Evolutionary conservation across 2,329 filamentous ascomycete species (phyloP).

Genomic region (Stachybotrys chlorohalonatus): DNA sequence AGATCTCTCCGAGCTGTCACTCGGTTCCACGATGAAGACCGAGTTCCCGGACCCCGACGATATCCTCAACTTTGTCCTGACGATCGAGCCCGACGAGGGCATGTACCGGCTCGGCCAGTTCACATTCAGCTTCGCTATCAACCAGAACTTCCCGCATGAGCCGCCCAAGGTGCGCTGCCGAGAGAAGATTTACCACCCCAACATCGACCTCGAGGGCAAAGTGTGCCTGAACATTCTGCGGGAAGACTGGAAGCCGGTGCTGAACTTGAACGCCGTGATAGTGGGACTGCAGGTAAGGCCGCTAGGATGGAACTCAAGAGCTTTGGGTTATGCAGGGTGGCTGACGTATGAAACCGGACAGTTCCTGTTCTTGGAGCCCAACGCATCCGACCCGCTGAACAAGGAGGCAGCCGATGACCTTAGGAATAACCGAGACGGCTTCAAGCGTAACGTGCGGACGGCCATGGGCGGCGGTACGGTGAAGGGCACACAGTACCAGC

Average conservation of each 20-base stretch:
- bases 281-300: conserved; percentile 71
- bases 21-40: conserved; percentile 72
- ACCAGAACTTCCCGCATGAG: conserved; percentile 93
- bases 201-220: conserved; percentile 96
- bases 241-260: conserved; percentile 97
- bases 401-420: conserved; percentile 96
- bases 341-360: conserved; percentile 24
- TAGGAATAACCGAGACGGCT: conserved; percentile 73
- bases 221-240: conserved; percentile 95
- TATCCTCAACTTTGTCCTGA: conserved; percentile 75
- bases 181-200: conserved; percentile 98
- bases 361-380: conserved; percentile 97
- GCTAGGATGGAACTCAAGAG: neutral
- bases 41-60: conserved; percentile 76
- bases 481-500: conserved; percentile 65
- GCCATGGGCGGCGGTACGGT: conserved; percentile 77
- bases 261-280: conserved; percentile 94
- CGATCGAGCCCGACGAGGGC: conserved; percentile 76
- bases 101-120: conserved; percentile 84
- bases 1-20: conserved; percentile 76
- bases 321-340: neutral
- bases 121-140: conserved; percentile 85
- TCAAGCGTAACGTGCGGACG: conserved; percentile 81
- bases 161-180: conserved; percentile 95
- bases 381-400: conserved; percentile 94